These are phyloP conservation scores for Umbilicaria muhlenbergii DNA, from an alignment of 495 filamentous ascomycete species.

Conservation along the genomic window DNA sequence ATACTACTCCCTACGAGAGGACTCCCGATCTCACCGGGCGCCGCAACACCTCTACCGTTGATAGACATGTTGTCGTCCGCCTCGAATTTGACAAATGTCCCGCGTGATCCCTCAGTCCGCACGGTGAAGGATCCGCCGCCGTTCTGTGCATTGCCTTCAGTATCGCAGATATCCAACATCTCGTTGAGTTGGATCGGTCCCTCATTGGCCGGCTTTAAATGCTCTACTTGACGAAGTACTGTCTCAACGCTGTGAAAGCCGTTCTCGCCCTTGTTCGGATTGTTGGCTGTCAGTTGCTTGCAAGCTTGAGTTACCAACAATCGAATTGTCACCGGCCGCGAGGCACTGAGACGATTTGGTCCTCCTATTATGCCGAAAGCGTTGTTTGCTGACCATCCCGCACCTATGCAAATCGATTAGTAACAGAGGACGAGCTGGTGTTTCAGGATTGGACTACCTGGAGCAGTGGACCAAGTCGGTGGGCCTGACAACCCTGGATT, in stretches of 20 bases:
- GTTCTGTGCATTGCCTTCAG: conserved; percentile 71
- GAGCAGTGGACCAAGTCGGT: conserved; percentile 25
- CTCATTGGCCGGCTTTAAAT: conserved; percentile 37
- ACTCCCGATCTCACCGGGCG: conserved; percentile 35
- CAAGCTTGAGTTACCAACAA: conserved; percentile 44
- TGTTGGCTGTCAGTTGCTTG: conserved; percentile 33
- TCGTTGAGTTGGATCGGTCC: conserved; percentile 48
- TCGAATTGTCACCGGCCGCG: conserved; percentile 40
- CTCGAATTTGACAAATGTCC: conserved; percentile 47
- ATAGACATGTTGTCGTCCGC: conserved; percentile 26
- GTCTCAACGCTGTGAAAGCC: conserved; percentile 52
- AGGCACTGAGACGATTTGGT: conserved; percentile 27
- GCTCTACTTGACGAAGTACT: conserved; percentile 51
- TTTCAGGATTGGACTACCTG: conserved; percentile 18
- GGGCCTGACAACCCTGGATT: conserved; percentile 23
- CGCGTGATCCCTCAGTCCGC: conserved; percentile 30
- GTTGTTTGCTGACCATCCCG: conserved; percentile 32
- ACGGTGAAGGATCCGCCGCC: conserved; percentile 74
- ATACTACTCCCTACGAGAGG: conserved; percentile 28
- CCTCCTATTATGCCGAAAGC: conserved; percentile 30
- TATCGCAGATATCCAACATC: conserved; percentile 80
- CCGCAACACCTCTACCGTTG: conserved; percentile 25
- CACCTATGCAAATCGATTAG: conserved; percentile 20
- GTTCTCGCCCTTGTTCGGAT: conserved; percentile 19
- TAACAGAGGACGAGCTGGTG: conserved; percentile 2